Base-by-base conservation (phyloP, 2,329 filamentous ascomycete genomes). In the Thielaviopsis euricoi region DNA sequence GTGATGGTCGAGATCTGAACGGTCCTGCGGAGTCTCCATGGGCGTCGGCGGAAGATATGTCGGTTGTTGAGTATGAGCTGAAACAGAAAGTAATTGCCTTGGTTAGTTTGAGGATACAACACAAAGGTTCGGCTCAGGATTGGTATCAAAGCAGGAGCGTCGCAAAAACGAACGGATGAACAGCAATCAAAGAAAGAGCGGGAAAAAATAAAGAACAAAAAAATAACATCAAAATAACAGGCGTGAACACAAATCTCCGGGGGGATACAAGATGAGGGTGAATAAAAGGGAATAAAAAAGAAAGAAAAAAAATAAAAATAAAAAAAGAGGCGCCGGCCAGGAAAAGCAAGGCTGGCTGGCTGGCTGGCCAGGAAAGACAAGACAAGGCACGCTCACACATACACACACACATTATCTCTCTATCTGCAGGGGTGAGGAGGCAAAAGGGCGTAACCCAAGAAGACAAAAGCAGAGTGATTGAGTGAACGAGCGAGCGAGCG, bases 41-140 rank as follows among this genome's bases (percentile, higher is more conserved):
- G 85, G 84, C 26, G 85, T 87, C 52, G 83, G 78, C 59, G 84
- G 84, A 62, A 80, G 79, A 64, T 81, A 83, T 63, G 73, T 83
- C 63, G 73, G 82, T 83, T 60, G 56, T 33, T 23, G 52, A 10
- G 40, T 12, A 23, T 57, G 54, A 48, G 58, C 58, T 60, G 40
- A 21, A 49, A 48, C 6, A 10, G 13, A 15, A 7, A 43, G 37
- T n/a, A n/a, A 43, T 43, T 43, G 37, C 37, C 37, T 43, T 43
- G 37, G 37, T 33, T 33, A 33, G 29, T 33, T 33, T 33, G 29
- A 6, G 29, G 29, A 54, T 54, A 43, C 52, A 54, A 29, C 52
- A 22, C 22, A 54, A 33, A 33, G 3, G 25, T 3, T 4, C 29
- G 29, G 29, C 29, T 10, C 29, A 33, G 9, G 9, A 23, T 25